Evolutionary conservation across 2,329 filamentous ascomycete species (phyloP).

Genomic region (Fusarium robinianum): DNA sequence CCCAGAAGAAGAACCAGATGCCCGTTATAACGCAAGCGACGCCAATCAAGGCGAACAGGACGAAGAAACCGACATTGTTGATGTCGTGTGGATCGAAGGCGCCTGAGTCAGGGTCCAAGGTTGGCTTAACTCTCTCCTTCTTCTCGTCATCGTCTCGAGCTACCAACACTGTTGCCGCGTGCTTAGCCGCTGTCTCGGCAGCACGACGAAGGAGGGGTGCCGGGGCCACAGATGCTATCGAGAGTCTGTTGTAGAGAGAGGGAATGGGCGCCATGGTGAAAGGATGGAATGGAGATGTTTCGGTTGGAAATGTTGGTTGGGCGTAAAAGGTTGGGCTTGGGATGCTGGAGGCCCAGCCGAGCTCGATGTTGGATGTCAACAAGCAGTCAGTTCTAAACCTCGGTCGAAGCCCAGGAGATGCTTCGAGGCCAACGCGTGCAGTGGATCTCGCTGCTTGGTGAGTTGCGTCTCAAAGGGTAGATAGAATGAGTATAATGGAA

Average conservation of each 20-base stretch:
- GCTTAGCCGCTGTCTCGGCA: slow-evolving; percentile 50
- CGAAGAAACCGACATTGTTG: slow-evolving; percentile 75
- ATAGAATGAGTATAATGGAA: neutral
- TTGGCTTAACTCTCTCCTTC: slow-evolving; percentile 31
- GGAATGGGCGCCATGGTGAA: slow-evolving; percentile 49
- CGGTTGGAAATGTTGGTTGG: slow-evolving; percentile 10
- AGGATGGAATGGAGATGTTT: slow-evolving; percentile 28
- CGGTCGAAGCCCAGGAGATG: too few species aligned
- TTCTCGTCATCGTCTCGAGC: slow-evolving; percentile 44
- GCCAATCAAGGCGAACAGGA: slow-evolving; percentile 83
- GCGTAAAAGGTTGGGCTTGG: slow-evolving; percentile 31
- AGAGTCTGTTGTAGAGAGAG: too few species aligned
- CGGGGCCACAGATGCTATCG: too few species aligned
- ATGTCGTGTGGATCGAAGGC: slow-evolving; percentile 59
- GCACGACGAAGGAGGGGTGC: slow-evolving; percentile 36
- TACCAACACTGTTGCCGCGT: slow-evolving; percentile 48
- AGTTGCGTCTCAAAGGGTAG: too few species aligned
- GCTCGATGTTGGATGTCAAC: slow-evolving; percentile 19
- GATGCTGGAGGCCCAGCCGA: slow-evolving; percentile 39
- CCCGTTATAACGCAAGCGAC: slow-evolving; percentile 71
- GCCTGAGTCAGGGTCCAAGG: slow-evolving; percentile 50
- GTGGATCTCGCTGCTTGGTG: too few species aligned
- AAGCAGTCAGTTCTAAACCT: slow-evolving; percentile 11
- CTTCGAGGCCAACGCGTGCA: too few species aligned
- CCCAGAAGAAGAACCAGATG: slow-evolving; percentile 99